Percentiles rank a stretch among this genome's conserved stretches.
Evolutionary conservation across 75 land plant genomes (phyloP).

Genomic region (Picea glauca): DNA sequence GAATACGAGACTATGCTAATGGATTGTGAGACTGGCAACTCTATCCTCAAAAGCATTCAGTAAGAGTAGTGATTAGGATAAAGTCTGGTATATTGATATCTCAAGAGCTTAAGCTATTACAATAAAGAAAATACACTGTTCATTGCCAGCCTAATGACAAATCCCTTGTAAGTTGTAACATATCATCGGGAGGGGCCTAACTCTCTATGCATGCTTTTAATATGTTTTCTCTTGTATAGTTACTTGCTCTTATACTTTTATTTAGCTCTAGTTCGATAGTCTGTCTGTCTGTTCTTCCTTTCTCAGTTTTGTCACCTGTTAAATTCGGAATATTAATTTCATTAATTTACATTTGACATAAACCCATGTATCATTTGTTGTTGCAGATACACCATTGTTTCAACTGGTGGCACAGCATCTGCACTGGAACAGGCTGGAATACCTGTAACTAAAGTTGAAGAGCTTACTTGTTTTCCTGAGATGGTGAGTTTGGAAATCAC

Average conservation of each 20-base stretch:
- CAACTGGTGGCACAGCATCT: conserved; percentile 93
- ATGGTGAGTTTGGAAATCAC: conserved; percentile 52
- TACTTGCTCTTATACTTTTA: not conserved
- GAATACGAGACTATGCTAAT: not conserved
- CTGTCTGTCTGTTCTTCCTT: not conserved
- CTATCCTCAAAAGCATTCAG: not conserved
- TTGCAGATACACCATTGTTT: conserved; percentile 65
- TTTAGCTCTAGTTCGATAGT: not conserved
- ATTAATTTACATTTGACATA: too few species aligned
- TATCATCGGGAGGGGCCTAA: not conserved
- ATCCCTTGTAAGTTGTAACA: not conserved
- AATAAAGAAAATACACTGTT: not conserved
- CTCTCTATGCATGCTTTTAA: not conserved
- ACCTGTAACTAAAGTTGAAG: conserved; percentile 78
- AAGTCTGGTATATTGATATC: not conserved
- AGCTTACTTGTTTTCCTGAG: conserved; percentile 81
- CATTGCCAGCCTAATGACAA: not conserved
- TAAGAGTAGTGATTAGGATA: not conserved
- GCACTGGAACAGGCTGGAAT: conserved; percentile 65
- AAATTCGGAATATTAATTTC: too few species aligned
- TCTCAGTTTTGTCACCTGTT: not conserved
- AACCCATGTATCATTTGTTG: not conserved
- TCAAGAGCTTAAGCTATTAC: not conserved
- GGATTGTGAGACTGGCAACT: not conserved
- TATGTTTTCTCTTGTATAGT: not conserved